Evolutionary conservation across 805 yeast genomes (phyloP).

Genomic region (Komagataella kurtzmanii): DNA sequence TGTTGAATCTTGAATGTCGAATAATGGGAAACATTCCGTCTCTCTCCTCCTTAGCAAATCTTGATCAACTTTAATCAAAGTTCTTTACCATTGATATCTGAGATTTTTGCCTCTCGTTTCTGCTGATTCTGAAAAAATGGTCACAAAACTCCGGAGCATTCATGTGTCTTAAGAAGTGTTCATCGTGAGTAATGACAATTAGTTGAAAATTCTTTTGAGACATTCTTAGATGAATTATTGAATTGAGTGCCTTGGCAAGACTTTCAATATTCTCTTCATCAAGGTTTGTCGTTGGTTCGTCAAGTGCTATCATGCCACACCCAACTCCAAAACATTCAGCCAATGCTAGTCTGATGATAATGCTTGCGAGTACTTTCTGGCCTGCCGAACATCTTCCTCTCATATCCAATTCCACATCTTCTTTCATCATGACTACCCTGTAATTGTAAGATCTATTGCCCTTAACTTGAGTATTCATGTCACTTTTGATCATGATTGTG

Average conservation of each 20-base stretch:
- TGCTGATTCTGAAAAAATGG: constrained; percentile 67
- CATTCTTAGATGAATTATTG: constrained; percentile 62
- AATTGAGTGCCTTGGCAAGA: constrained; percentile 66
- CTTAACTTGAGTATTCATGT: constrained; percentile 33
- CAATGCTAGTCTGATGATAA: constrained; percentile 78
- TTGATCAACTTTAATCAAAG: neutral
- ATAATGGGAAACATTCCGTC: constrained; percentile 21
- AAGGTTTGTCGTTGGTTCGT: constrained; percentile 94
- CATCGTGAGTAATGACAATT: constrained; percentile 94
- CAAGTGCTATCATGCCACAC: constrained; percentile 92
- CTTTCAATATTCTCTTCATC: constrained; percentile 85
- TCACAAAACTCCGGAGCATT: constrained; percentile 78
- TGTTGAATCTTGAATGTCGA: constrained; percentile 51
- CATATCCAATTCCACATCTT: constrained; percentile 90
- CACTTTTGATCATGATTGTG: constrained; percentile 75
- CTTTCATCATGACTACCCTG: constrained; percentile 89
- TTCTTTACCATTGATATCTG: constrained; percentile 28
- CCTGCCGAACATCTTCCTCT: constrained; percentile 98
- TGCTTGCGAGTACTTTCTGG: constrained; percentile 87
- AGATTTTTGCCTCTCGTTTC: constrained; percentile 76
- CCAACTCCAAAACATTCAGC: constrained; percentile 93
- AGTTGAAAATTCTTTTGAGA: constrained; percentile 83
- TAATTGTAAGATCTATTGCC: constrained; percentile 70
- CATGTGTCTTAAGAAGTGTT: constrained; percentile 74
- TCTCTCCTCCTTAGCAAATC: neutral